These are phyloP conservation scores for Pelargonium fulgidum DNA, from an alignment of 441 rosid species.

Conservation along the genomic window DNA sequence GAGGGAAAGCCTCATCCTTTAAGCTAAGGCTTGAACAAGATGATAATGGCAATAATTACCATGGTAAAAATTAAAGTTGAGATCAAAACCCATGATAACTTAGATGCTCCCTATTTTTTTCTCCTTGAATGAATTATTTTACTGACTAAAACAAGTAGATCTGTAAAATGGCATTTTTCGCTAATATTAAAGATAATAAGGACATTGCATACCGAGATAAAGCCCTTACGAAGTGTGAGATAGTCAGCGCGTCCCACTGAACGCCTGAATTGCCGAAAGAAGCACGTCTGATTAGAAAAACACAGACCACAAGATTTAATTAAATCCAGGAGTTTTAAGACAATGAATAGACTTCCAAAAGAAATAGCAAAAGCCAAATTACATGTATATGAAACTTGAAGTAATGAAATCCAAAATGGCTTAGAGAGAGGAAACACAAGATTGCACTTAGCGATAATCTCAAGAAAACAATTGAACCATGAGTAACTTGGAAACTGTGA, in stretches of 20 bases:
- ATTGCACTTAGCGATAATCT: background rate
- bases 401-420: constrained; percentile 1
- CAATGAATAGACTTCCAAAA: background rate
- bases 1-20: too few species aligned
- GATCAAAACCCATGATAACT: background rate
- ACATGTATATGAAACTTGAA: background rate
- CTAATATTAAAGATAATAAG: background rate
- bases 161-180: background rate
- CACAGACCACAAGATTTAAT: constrained; percentile 15
- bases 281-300: constrained; percentile 52
- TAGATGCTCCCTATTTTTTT: background rate
- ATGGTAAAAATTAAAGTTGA: background rate
- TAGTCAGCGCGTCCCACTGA: constrained; percentile 81
- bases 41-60: constrained; percentile 2
- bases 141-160: background rate
- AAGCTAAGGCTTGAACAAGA: background rate
- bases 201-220: constrained; percentile 48
- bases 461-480: background rate
- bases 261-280: constrained; percentile 71
- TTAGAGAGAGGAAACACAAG: background rate
- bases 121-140: background rate
- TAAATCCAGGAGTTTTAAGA: background rate
- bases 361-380: background rate
- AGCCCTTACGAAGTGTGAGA: constrained; percentile 76
- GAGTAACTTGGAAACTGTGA: background rate